Conservation (phyloP, 2,329 filamentous ascomycete species). For the Aspergillus udagawae region DNA sequence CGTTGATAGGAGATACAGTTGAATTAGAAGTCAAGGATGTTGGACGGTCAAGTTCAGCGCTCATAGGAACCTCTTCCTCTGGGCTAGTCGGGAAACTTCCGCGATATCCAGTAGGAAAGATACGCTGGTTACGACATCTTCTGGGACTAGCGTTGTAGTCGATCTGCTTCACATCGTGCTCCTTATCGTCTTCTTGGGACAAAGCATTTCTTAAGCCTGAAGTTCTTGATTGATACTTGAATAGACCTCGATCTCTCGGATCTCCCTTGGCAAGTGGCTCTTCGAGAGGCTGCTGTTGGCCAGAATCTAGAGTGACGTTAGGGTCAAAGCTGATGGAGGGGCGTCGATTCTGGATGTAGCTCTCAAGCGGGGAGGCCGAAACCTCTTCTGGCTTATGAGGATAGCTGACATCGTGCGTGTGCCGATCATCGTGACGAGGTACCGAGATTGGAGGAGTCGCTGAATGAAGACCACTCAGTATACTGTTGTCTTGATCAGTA, state of each 20-base stretch:
- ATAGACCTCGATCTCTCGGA: conserved; percentile 18
- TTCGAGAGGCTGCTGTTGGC: conserved; percentile 34
- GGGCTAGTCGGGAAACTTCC: conserved; percentile 17
- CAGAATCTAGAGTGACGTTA: conserved; percentile 39
- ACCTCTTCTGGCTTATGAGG: conserved; percentile 27
- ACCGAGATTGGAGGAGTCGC: conserved; percentile 44
- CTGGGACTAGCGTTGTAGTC: conserved; percentile 20
- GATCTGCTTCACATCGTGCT: conserved; percentile 11
- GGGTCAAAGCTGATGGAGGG: conserved; percentile 43
- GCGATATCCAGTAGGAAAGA: conserved; percentile 26
- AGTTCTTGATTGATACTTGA: conserved; percentile 28
- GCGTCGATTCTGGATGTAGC: conserved; percentile 37
- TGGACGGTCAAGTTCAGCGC: conserved; percentile 31
- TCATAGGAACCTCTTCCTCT: conserved; percentile 20
- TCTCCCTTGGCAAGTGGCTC: conserved; percentile 36
- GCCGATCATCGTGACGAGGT: conserved; percentile 36
- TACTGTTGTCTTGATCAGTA: conserved; percentile 39
- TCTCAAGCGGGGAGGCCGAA: conserved; percentile 37
- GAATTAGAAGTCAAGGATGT: conserved; percentile 44
- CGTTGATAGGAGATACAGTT: conserved; percentile 38
- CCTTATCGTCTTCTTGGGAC: conserved; percentile 29
- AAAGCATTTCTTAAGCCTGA: conserved; percentile 35
- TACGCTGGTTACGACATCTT: conserved; percentile 20
- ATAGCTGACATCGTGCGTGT: background rate
- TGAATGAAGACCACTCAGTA: conserved; percentile 38